phyloP scores from a whole-genome alignment of 495 filamentous ascomycete genomes.

The Lophiostoma macrostomum region DNA sequence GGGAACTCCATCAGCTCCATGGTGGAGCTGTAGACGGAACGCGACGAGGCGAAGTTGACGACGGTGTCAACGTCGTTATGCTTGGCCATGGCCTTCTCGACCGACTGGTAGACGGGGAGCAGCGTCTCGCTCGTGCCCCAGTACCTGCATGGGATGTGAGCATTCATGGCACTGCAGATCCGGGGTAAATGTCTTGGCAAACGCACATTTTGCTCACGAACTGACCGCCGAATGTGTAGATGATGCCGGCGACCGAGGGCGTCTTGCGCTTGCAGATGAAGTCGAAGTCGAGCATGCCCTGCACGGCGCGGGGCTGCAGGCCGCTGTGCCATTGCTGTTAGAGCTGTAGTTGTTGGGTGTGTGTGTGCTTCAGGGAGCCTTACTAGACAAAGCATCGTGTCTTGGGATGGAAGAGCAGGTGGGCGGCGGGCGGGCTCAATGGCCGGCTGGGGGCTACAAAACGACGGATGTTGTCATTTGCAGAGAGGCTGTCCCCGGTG shows the following conservation, averaged over 20 bases:
- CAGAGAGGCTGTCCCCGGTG: slow-evolving; percentile 52
- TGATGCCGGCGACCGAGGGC: slow-evolving; percentile 96
- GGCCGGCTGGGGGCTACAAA: slow-evolving; percentile 92
- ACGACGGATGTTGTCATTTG: slow-evolving; percentile 97
- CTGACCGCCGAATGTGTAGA: slow-evolving; percentile 99
- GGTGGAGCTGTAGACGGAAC: slow-evolving; percentile 95
- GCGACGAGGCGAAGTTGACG: slow-evolving; percentile 98
- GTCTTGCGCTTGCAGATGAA: slow-evolving; percentile 99
- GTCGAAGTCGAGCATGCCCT: slow-evolving; percentile 99
- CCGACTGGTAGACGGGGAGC: slow-evolving; percentile 95
- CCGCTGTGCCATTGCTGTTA: slow-evolving; percentile 52
- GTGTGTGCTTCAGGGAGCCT: slow-evolving; percentile 38
- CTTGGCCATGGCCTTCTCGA: slow-evolving; percentile 91
- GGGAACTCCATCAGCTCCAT: slow-evolving; percentile 98
- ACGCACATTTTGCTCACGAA: slow-evolving; percentile 98
- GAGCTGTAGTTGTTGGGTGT: slow-evolving; percentile 12
- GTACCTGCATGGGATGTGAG: slow-evolving; percentile 56
- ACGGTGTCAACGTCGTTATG: slow-evolving; percentile 95
- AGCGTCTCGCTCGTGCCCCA: slow-evolving; percentile 99
- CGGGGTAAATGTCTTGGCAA: slow-evolving; percentile 12
- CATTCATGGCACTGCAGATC: slow-evolving; percentile 3
- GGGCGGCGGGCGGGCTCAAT: slow-evolving; percentile 74
- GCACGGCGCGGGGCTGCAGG: slow-evolving; percentile 93
- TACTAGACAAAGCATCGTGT: slow-evolving; percentile 99
- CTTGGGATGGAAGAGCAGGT: slow-evolving; percentile 96